Conservation (phyloP, 306 rosid genomes). For the Corylus americana region DNA sequence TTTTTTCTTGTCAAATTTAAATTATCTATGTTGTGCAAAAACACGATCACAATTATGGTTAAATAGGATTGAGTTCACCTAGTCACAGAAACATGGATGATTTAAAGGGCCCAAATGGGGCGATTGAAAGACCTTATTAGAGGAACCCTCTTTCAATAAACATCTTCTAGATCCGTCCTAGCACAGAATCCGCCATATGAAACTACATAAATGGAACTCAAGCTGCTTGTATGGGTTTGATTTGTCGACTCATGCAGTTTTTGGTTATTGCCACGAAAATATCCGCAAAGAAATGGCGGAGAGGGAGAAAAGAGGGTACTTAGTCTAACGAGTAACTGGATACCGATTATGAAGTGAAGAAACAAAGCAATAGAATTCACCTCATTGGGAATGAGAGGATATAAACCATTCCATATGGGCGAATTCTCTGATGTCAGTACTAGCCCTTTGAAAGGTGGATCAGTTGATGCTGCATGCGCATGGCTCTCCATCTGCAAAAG, state of each 20-base stretch:
- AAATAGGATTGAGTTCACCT: background rate
- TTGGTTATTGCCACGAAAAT: background rate
- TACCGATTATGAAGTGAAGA: constrained; percentile 1
- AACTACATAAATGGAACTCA: background rate
- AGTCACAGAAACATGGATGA: background rate
- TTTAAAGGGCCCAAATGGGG: background rate
- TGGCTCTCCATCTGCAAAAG: constrained; percentile 65
- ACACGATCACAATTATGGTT: too few species aligned
- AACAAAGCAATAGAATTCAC: constrained; percentile 42
- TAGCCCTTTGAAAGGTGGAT: constrained; percentile 62
- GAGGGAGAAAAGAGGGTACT: background rate
- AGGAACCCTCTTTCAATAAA: background rate
- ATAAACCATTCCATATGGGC: constrained; percentile 57
- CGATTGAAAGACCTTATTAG: too few species aligned
- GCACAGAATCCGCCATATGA: background rate
- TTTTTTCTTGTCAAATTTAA: background rate
- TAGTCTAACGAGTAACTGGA: background rate
- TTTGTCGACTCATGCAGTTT: background rate
- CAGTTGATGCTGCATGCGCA: constrained; percentile 41
- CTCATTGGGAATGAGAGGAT: constrained; percentile 68
- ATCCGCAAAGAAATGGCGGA: background rate
- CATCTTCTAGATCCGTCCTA: background rate
- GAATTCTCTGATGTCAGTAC: constrained; percentile 57
- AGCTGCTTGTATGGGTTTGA: background rate
- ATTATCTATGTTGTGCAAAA: background rate